These are phyloP conservation scores for Exophiala sp. DNA, from an alignment of 2,329 filamentous ascomycete genomes.

Conservation along the genomic window DNA sequence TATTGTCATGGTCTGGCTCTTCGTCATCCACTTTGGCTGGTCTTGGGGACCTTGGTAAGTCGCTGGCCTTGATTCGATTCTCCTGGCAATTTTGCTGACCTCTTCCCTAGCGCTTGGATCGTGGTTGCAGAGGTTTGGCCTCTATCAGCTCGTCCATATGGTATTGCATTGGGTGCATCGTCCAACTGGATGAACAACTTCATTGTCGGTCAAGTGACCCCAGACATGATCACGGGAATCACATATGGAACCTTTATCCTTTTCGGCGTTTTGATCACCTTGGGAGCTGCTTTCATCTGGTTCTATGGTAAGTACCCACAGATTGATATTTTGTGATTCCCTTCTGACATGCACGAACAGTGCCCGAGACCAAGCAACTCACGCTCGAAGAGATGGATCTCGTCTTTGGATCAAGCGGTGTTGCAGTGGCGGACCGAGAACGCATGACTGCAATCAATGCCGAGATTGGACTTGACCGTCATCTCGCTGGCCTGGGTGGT, in stretches of 20 bases:
- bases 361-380: constrained; percentile 34
- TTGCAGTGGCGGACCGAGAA: constrained; percentile 63
- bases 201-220: constrained; percentile 32
- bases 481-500: constrained; percentile 12
- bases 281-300: constrained; percentile 22
- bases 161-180: constrained; percentile 64
- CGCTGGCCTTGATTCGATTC: background rate
- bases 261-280: constrained; percentile 61
- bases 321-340: background rate
- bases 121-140: constrained; percentile 74
- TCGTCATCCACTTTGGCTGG: constrained; percentile 71
- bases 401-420: constrained; percentile 54
- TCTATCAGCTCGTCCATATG: constrained; percentile 65
- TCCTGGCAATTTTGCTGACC: background rate
- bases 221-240: constrained; percentile 62
- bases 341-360: constrained; percentile 19
- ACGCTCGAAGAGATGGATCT: constrained; percentile 35
- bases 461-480: constrained; percentile 59
- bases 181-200: constrained; percentile 50
- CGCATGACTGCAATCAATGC: constrained; percentile 70
- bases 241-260: constrained; percentile 70
- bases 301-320: constrained; percentile 27
- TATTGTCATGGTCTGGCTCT: constrained; percentile 61
- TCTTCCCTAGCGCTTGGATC: constrained; percentile 58
- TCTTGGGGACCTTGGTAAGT: constrained; percentile 52